Conservation (phyloP, 441 rosid genomes). For the Adansonia madagascariensis region DNA sequence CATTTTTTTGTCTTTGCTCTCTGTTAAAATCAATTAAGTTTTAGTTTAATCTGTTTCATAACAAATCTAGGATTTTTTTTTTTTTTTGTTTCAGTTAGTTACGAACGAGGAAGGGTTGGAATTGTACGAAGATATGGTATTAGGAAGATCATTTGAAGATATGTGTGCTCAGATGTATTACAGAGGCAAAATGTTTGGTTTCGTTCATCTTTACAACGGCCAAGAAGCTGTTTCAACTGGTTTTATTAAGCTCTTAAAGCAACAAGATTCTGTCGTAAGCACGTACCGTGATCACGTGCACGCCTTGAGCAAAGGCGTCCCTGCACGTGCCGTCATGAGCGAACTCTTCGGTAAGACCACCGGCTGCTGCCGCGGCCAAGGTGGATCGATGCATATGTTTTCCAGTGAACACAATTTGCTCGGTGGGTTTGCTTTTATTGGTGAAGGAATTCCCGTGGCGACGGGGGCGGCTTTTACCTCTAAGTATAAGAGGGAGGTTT, state of each 20-base stretch:
- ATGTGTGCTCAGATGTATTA: constrained; percentile 99
- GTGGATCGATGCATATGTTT: constrained; percentile 99
- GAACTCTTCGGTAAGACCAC: constrained; percentile 91
- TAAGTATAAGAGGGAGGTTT: constrained; percentile 78
- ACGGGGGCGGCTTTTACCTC: constrained; percentile 89
- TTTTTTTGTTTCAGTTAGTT: constrained; percentile 53
- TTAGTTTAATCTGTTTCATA: background rate
- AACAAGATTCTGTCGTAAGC: constrained; percentile 72
- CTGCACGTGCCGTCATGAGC: constrained; percentile 93
- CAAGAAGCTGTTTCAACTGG: constrained; percentile 97
- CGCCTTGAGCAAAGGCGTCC: constrained; percentile 90
- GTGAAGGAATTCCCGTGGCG: constrained; percentile 95
- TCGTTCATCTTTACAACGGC: constrained; percentile 95
- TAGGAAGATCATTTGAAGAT: constrained; percentile 90
- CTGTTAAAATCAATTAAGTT: background rate
- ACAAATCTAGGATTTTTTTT: background rate
- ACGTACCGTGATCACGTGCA: constrained; percentile 96
- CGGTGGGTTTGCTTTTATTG: constrained; percentile 96
- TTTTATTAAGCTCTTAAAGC: constrained; percentile 75
- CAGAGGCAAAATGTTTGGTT: constrained; percentile 96
- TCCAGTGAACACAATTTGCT: constrained; percentile 89
- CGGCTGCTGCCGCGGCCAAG: constrained; percentile 96
- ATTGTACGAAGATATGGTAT: constrained; percentile 83
- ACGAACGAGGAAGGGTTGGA: constrained; percentile 88
- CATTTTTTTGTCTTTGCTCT: no score